Base-by-base conservation (phyloP, 2,329 filamentous ascomycete genomes). In the Aplosporella prunicola region DNA sequence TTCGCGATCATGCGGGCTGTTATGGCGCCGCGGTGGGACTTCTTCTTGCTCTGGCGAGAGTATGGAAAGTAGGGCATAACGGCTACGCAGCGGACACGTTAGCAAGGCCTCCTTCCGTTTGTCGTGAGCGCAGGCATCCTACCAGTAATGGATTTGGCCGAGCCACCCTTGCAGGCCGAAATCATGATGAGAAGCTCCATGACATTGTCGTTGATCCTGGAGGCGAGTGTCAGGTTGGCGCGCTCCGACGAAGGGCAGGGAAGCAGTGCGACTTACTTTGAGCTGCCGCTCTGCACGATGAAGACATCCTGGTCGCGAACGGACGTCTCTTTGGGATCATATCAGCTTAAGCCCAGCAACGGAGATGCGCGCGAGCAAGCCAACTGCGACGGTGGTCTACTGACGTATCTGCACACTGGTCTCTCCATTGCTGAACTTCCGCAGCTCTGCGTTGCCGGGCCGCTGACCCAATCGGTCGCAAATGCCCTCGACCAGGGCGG, bases 171-270 rank as follows among this genome's bases (percentile, higher is more conserved):
- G 74, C 91, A 98, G 50, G 91, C 91, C 47, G 85, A 91, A 53
- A 96, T 95, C 85, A 98, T 93, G 63, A 98, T 96, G 57, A 98
- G 75, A 57, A 98, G 74, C 71, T 98, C 91, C 87, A 98, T 95
- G 57, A 98, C 87, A 55, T 86, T 93, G 66, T 98, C 91, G 62
- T 98, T 98, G 72, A 95, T 94, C 66, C 65, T 68, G 56, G 16
- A 13, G 43, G 25, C 41, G n/a, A n/a, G 49, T 42, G 36, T 42
- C 34, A 39, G 45, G 48, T 42, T 37, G 43, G 43, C 44, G 45
- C 17, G n/a, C n/a, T n/a, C n/a, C 33, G 29, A 22, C 32, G 29
- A 32, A 31, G 34, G 32, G 39, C 37, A 36, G 27, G 22, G 16
- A 24, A 26, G 23, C 30, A 22, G 25, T 36, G 23, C 20, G 34